Base-by-base conservation (phyloP, 192 early-diverging fungal species). In the Pilobolus umbonatus region DNA sequence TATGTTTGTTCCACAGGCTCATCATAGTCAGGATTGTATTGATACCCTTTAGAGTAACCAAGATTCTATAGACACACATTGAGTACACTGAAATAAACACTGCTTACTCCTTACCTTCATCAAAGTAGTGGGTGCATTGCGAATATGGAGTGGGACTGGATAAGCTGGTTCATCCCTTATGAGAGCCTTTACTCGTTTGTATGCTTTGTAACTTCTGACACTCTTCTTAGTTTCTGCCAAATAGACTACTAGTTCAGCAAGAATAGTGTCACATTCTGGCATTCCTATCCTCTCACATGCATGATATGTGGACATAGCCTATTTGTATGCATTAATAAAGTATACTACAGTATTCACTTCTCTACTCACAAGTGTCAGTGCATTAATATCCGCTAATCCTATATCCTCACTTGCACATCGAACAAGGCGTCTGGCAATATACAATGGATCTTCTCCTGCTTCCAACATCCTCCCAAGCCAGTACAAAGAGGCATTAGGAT, bases 381-480 rank as follows among this genome's bases (percentile, higher is more conserved):
- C 93, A 1, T 74, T 57, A 54, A 79, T 87, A 56, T 96, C 90
- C 6, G 90, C 93, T 26, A 94, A 65, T 0, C 93, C 93, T 64
- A 96, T 84, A 61, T 96, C 93, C 60, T 96, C 93, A 24, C 84
- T 87, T 1, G 93, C 92, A 63, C 88, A 77, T 8, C 92, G 77
- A 24, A 94, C 75, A 44, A 96, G 49, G 35, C 67, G 73, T n/a
- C 90, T 65, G 0, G 88, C 88, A 40, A 94, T 76, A 67, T 91
- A 96, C 29, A 96, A 71, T 21, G 92, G 92, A 64, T 96, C 93
- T 72, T 96, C 93, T 52, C 93, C 93, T 26, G 81, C 85, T 34
- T 83, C 84, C 3, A 96, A 71, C 92, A 96, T 96, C 3, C 93
- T 75, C 1, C 90, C 91, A 10, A 96, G 71, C 93, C 93, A 94